Base-by-base conservation (phyloP, 441 rosid species). In the Pelargonium exstipulatum region DNA sequence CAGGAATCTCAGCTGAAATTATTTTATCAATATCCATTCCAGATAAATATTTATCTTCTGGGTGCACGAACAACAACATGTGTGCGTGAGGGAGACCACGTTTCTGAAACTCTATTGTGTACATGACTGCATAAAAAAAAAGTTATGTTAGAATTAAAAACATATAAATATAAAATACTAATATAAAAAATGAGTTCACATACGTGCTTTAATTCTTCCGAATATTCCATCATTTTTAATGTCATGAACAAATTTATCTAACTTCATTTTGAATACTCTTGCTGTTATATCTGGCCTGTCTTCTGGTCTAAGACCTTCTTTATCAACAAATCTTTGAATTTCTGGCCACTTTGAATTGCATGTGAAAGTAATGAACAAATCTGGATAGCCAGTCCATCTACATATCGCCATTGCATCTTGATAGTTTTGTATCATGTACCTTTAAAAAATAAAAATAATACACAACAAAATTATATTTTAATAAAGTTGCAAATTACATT, bases 321-420 rank as follows among this genome's bases (percentile, higher is more conserved):
- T 3, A 9, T 9, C 4, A 8, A 57, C 37, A 26, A 49, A 9
- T 1, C 24, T 0, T 42, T 5, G 5, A 5, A 71, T 46, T 45
- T 74, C 48, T 1, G 10, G 9, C 51, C 76, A 78, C 1, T 51
- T 65, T 13, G 35, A 43, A 51, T 71, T 71, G n/a, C n/a, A 22
- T 0, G 35, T 70, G n/a, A 62, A 67, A 0, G 68, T 51, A 1
- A 66, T 20, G 26, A 70, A 65, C 0, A 26, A 18, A 57, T 53
- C 26, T 17, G 71, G 48, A 18, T 22, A 22, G 1, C 71, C 61
- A 1, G 13, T 2, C 35, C 12, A 2, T 53, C 71, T 40, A 14
- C 67, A 75, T 42, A 66, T 43, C 2, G 49, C 57, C 68, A 35
- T 66, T 3, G 60, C 68, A 75, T 66, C 51, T 66, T 60, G 71